Evolutionary conservation across 306 rosid species (phyloP), one percentile per base, ranked within the genome.

Genomic region (Dicorynia guianensis): DNA sequence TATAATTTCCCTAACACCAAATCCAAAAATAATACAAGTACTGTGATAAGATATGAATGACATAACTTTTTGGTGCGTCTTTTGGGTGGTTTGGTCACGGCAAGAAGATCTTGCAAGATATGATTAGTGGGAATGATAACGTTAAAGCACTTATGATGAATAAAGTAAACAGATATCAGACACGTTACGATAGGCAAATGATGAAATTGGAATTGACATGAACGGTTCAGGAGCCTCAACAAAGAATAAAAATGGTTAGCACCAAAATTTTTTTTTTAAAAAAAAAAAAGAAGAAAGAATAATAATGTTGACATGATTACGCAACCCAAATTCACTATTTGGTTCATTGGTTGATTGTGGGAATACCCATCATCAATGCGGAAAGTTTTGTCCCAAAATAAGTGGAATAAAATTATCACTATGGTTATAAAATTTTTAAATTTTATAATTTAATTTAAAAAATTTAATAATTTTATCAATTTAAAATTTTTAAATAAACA

Each of bases 31-130:
- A 25, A 25, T 25, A 25, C 30, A 25, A 25, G 30, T 25, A 25
- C 30, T 25, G 30, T 25, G 30, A 25, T 25, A 25, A 25, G 30
- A 11, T 11, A 11, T 54, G 50, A 34, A n/a, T 10, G 59, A 12
- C 59, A 33, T 73, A 14, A 67, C 58, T 76, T 39, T 61, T 34
- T 2, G 33, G 1, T 70, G 79, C 50, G 62, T 68, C 17, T 79
- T 75, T 35, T 52, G 33, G 50, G n/a, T 75, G 33, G 35, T 76
- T 67, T 69, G 61, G 48, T n/a, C 75, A 64, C 43, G 33, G 72
- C 14, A 11, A 47, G 17, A 80, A 85, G 82, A 87, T 87, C 82
- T 76, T 63, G 63, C 39, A 81, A 86, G 90, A 81, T 84, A 76
- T 81, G 81, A 82, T 81, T 38, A 63, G 57, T 64, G 73, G 42